Percentiles rank a stretch among this genome's conserved stretches.
Conservation (phyloP, 768 basidiomycete genomes). For the Kwoniella sp. region DNA sequence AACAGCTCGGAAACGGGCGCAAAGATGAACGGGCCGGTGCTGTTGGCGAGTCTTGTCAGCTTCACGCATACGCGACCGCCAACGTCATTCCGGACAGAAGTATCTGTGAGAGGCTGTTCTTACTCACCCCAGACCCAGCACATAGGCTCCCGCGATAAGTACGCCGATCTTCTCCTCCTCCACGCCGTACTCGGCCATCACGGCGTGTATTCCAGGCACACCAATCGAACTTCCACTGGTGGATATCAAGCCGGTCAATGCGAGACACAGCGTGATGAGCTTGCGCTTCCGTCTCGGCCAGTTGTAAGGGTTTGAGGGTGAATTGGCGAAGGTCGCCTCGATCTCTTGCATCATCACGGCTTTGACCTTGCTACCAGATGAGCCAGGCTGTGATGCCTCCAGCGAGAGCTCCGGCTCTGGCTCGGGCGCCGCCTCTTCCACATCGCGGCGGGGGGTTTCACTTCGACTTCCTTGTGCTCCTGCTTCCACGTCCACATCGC, state of each 20-base stretch:
- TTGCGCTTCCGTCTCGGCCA: conserved; percentile 32
- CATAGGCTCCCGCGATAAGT: conserved; percentile 30
- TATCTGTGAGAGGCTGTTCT: too few species aligned
- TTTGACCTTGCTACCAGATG: too few species aligned
- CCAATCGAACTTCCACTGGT: conserved; percentile 36
- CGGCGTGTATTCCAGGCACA: conserved; percentile 38
- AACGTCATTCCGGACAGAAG: too few species aligned
- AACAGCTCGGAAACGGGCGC: conserved; percentile 44
- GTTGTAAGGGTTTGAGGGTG: conserved; percentile 31
- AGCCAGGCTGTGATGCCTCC: too few species aligned
- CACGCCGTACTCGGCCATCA: conserved; percentile 32
- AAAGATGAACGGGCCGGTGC: conserved; percentile 45
- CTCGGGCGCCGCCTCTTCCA: too few species aligned
- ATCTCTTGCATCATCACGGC: too few species aligned
- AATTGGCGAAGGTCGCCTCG: conserved; percentile 19
- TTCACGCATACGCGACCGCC: neutral
- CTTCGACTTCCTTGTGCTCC: too few species aligned
- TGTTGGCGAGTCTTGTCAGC: too few species aligned
- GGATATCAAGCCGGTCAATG: conserved; percentile 40
- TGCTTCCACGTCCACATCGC: too few species aligned
- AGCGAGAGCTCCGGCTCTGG: too few species aligned
- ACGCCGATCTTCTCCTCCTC: conserved; percentile 33
- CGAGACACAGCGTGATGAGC: conserved; percentile 24
- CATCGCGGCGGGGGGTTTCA: too few species aligned
- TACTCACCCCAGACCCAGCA: conserved; percentile 46